Base-by-base conservation (phyloP, 768 basidiomycete genomes). In the Lepiota venenata region DNA sequence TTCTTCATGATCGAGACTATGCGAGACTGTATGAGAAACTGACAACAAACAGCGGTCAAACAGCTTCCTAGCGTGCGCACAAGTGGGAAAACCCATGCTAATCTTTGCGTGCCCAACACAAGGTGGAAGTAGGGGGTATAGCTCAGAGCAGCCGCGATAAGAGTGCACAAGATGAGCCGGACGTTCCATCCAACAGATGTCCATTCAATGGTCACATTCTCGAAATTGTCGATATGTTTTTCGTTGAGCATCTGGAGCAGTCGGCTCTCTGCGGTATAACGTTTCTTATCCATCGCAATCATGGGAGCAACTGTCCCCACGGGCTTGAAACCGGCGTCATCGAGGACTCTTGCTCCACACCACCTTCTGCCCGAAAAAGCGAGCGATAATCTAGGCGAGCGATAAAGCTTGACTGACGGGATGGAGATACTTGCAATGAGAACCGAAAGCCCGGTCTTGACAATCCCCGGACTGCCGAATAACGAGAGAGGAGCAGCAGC, bases 401-500 rank as follows among this genome's bases (percentile, higher is more conserved):
- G 32, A 11, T 3, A 32, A 32, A 32, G 32, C 32, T 32, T 32
- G 32, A 32, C 10, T 2, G 32, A 32, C 3, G 32, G 35, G 22
- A 58, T 36, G 3, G 58, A 57, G 44, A 62, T 43, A 35, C 55
- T 47, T 12, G 61, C 56, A 5, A 56, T 3, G n/a, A 60, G 40
- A 3, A 51, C 43, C 8, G 59, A 57, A 22, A 61, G 41, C n/a
- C 58, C 59, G 2, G 64, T 61, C 16, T 56, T 56, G 11, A 52
- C 56, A n/a, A 63, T 52, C 3, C 64, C 64, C 27, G 60, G 60
- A 37, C 55, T 61, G 14, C 64, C 62, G 43, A 65, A 65, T 15
- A 65, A 25, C 2, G 64, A 65, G 56, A 65, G 50, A 14, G 62
- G 62, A 1, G 63, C 57, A 2, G 61, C 64, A 1, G 64, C 64